Percentiles rank a stretch among this genome's conserved stretches.
These are phyloP conservation scores for barley (Hordeum vulgare) DNA, from an alignment of 176 grass and related monocot species.

Conservation along the genomic window DNA sequence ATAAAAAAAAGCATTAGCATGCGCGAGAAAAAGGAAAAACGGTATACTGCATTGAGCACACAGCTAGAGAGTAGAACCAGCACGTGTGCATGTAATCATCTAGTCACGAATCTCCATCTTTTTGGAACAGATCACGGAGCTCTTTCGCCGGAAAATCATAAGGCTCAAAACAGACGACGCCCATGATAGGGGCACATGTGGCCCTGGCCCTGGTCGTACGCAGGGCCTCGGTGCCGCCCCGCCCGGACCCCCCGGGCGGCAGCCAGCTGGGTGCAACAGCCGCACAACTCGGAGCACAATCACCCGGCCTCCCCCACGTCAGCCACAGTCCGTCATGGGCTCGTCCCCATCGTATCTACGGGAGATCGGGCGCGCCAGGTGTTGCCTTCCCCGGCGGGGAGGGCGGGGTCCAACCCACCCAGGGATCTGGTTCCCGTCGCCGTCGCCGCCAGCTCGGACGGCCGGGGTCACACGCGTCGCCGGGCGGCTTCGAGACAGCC, in stretches of 20 bases:
- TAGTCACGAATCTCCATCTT: no score
- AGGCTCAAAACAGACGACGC: no score
- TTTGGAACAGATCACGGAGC: not conserved
- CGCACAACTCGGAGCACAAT: not conserved
- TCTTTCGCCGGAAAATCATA: not conserved
- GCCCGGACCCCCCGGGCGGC: not conserved
- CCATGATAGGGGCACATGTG: not conserved
- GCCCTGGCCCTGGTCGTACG: not conserved
- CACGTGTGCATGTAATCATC: not conserved
- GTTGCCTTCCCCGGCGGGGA: not conserved
- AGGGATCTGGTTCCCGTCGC: not conserved
- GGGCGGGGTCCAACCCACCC: not conserved
- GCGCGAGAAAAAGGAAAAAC: no score
- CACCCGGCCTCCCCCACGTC: not conserved
- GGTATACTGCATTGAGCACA: not conserved
- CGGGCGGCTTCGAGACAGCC: conserved; percentile 13
- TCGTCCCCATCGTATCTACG: not conserved
- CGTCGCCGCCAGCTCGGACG: conserved; percentile 18
- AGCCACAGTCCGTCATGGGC: not conserved
- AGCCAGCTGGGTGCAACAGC: conserved; percentile 12
- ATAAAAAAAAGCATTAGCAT: no score
- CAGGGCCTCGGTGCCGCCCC: not conserved
- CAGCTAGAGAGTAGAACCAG: not conserved
- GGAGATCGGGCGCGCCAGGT: conserved; percentile 28
- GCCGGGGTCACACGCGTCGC: conserved; percentile 13